phyloP scores from a whole-genome alignment of 139 green algal species.

The Chlamydomonas asymmetrica region DNA sequence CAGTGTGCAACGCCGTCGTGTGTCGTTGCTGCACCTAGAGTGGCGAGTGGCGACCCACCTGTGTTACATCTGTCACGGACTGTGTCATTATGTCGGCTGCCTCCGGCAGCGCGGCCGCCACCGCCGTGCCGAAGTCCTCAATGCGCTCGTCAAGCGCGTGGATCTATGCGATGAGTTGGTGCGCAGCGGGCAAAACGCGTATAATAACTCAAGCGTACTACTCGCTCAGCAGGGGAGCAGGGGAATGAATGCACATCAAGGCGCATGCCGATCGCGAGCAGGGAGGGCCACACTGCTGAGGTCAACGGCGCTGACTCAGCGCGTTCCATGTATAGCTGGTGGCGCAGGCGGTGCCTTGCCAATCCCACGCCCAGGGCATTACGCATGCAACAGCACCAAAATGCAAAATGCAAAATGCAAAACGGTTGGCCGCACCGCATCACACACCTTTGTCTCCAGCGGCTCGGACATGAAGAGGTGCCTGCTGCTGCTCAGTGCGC shows the following conservation, averaged over 20 bases:
- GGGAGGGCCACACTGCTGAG: neutral
- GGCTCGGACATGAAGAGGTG: conserved; percentile 47
- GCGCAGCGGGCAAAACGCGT: no score
- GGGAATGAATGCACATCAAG: neutral
- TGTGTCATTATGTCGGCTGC: neutral
- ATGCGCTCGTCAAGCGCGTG: conserved; percentile 39
- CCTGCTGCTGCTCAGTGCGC: neutral
- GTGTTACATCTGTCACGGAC: neutral
- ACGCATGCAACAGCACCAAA: neutral
- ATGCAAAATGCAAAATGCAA: neutral
- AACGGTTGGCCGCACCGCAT: neutral
- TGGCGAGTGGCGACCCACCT: neutral
- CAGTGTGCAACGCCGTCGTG: neutral
- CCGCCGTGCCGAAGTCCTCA: conserved; percentile 24
- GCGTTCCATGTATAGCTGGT: neutral
- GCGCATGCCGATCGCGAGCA: neutral
- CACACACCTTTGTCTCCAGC: conserved; percentile 36
- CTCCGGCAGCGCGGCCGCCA: conserved; percentile 3
- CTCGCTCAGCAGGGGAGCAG: neutral
- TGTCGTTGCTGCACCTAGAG: neutral
- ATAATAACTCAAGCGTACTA: no score
- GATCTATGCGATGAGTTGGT: no score
- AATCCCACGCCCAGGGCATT: neutral
- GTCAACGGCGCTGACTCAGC: neutral
- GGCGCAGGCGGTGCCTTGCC: no score